Evolutionary conservation across 1,139 yeast species (phyloP), one percentile per base, ranked within the genome.

Genomic region (Hyphopichia khmerensis): DNA sequence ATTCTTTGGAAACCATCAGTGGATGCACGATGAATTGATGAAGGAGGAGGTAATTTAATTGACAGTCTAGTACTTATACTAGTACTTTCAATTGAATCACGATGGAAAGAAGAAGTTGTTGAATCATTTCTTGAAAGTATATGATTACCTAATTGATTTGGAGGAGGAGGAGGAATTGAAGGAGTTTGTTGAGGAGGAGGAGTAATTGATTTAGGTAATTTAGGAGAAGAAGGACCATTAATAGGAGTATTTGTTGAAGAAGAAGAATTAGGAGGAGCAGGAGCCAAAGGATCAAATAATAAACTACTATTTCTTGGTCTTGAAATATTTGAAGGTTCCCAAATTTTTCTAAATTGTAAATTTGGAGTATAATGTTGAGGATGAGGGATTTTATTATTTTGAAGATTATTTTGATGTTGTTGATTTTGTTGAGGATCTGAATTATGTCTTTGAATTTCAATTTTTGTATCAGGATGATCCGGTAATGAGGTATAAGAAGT

Each of bases 281-380:
- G 67, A 2, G 70, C 71, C 43, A 69, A 58, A 1, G 75, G 75
- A 46, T 69, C 75, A 44, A 52, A 69, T 35, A 65, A 48, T 23
- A 68, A 49, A 15, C 72, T 65, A 6, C 72, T 72, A 46, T 67
- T 64, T 44, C 75, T 52, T 14, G 60, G 68, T 33, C 64, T 48
- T 11, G 51, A 36, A 11, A 48, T 31, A 6, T 31, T 44, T 13
- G 49, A 36, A 21, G 24, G 24, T 39, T 65, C 68, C 75, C 76
- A 70, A 18, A 71, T 69, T 48, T 70, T 68, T 39, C 75, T 52
- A 50, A 71, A 71, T 46, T 68, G 72, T 19, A 68, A 53, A 40
- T 51, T 53, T 3, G 72, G 66, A 13, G 64, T 52, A 40, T 62
- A 61, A 37, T 59, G 62, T 41, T 58, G 63, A 3, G 51, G 48